Evolutionary conservation across 2,329 filamentous ascomycete species (phyloP).

Genomic region (Monosporascus sp.): DNA sequence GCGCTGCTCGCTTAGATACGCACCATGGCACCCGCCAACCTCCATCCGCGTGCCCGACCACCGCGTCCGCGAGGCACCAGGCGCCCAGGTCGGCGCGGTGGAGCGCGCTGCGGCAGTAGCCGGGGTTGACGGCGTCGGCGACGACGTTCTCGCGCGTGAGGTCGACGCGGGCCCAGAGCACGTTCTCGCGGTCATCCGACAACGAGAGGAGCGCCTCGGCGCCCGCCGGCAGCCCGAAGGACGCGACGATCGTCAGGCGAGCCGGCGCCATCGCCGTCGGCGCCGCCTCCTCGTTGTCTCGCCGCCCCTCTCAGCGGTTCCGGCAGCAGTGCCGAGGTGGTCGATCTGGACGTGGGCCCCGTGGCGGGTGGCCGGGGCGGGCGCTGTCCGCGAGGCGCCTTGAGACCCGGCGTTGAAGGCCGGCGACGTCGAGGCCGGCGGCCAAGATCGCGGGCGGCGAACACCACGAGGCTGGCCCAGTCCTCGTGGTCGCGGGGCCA

Average conservation of each 20-base stretch:
- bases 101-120: constrained; percentile 11
- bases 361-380: background rate
- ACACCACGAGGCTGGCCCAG: constrained; percentile 8
- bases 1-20: constrained; percentile 11
- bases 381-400: background rate
- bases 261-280: background rate
- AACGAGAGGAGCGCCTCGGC: constrained; percentile 1
- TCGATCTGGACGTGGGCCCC: constrained; percentile 9
- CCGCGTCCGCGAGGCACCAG: constrained; percentile 11
- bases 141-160: constrained; percentile 3
- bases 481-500: constrained; percentile 12
- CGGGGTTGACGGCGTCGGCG: constrained; percentile 13
- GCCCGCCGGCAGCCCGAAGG: background rate
- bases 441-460: constrained; percentile 2
- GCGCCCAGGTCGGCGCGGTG: constrained; percentile 10
- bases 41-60: constrained; percentile 4
- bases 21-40: constrained; percentile 1
- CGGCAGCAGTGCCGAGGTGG: constrained; percentile 9
- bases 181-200: too few species aligned
- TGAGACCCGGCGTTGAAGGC: too few species aligned
- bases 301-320: constrained; percentile 8
- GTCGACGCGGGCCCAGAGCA: constrained; percentile 12
- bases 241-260: constrained; percentile 13
- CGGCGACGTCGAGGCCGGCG: too few species aligned
- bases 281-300: background rate